A percentile compares a stretch with the other conserved stretches of the same genome.
phyloP scores from a whole-genome alignment of 345 rosid genomes.

The Eutrema japonicum region DNA sequence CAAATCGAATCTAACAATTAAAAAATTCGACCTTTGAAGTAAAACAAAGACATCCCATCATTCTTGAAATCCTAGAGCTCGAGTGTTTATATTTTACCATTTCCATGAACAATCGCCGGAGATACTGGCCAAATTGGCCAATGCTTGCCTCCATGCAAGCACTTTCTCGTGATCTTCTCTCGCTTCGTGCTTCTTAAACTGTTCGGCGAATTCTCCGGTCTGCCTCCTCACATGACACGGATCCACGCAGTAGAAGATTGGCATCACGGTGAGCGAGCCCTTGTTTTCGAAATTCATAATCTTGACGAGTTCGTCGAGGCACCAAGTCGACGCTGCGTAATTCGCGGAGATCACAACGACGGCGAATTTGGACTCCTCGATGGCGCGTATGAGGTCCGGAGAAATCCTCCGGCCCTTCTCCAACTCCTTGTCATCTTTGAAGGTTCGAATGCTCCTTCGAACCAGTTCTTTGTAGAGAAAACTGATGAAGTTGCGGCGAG shows the following conservation, averaged over 20 bases:
- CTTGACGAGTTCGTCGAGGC: constrained; percentile 37
- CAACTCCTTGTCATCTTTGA: constrained; percentile 40
- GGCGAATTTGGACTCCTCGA: constrained; percentile 33
- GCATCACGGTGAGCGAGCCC: constrained; percentile 29
- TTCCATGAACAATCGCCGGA: constrained; percentile 22
- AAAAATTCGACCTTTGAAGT: background rate
- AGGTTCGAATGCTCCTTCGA: background rate
- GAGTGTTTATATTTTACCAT: constrained; percentile 29
- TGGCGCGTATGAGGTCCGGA: constrained; percentile 31
- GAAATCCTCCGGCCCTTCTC: constrained; percentile 34
- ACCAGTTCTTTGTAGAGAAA: too few species aligned
- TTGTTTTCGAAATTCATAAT: constrained; percentile 26
- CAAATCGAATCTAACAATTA: background rate
- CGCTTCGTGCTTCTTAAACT: constrained; percentile 35
- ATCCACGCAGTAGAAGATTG: background rate
- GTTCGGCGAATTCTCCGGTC: constrained; percentile 19
- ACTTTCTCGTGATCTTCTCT: constrained; percentile 31
- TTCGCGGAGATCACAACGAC: constrained; percentile 36
- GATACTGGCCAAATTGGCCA: constrained; percentile 19
- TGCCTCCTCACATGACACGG: constrained; percentile 17
- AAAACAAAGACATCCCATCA: background rate
- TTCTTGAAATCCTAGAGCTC: background rate
- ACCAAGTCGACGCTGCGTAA: constrained; percentile 41
- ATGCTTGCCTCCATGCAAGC: constrained; percentile 36
- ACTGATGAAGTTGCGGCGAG: constrained; percentile 8